phyloP scores from a whole-genome alignment of 257 asterid genomes.

The Rubia yunnanensis region DNA sequence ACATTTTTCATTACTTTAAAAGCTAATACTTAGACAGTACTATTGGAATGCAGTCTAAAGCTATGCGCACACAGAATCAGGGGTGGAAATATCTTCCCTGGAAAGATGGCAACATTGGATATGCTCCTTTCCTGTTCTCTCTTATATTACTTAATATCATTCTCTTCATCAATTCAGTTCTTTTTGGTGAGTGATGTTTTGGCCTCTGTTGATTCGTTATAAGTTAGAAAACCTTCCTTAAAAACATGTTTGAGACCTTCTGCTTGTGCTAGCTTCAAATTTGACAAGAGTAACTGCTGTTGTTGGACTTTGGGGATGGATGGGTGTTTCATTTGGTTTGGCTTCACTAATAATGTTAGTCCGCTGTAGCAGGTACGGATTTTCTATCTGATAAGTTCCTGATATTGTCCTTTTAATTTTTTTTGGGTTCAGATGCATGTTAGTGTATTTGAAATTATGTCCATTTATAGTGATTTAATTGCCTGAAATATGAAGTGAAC shows the following conservation, averaged over 20 bases:
- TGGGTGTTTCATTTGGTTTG: slow-evolving; percentile 62
- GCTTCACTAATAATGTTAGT: slow-evolving; percentile 60
- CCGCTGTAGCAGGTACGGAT: slow-evolving; percentile 73
- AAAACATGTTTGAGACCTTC: slow-evolving; percentile 25
- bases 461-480: not conserved
- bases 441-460: not conserved
- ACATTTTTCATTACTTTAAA: not conserved
- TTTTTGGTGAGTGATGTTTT: slow-evolving; percentile 55
- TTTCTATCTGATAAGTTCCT: not conserved
- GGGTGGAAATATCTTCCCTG: slow-evolving; percentile 48
- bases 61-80: slow-evolving; percentile 37
- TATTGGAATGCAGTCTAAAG: slow-evolving; percentile 55
- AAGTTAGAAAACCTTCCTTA: slow-evolving; percentile 16
- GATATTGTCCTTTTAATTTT: not conserved
- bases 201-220: not conserved
- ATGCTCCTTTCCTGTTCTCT: slow-evolving; percentile 73
- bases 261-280: slow-evolving; percentile 62
- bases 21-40: slow-evolving; percentile 17
- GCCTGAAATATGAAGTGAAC: not conserved
- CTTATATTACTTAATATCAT: slow-evolving; percentile 45
- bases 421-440: not conserved
- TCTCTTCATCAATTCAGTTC: slow-evolving; percentile 65
- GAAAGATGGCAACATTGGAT: slow-evolving; percentile 56
- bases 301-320: slow-evolving; percentile 97
- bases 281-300: slow-evolving; percentile 76